Conservation (phyloP, 148 eudicot species). For the Arbutus unedo region DNA sequence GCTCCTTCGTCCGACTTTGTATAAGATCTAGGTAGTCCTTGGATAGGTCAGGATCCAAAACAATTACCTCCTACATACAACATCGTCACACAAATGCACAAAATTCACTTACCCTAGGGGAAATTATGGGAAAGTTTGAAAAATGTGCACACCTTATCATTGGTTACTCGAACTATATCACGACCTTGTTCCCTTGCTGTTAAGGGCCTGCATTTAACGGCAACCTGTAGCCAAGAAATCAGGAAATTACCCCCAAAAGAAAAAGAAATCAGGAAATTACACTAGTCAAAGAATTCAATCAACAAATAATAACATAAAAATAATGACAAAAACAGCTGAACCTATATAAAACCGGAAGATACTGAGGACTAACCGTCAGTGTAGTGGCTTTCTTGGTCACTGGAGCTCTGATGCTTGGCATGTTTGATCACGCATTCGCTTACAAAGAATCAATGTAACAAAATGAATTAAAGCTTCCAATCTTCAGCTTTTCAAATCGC, state of each 20-base stretch:
- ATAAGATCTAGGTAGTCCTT: conserved; percentile 69
- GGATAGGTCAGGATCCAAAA: conserved; percentile 77
- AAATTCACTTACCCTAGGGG: neutral
- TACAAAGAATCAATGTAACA: neutral
- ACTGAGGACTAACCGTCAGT: conserved; percentile 43
- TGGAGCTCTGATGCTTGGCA: conserved; percentile 80
- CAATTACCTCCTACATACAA: conserved; percentile 54
- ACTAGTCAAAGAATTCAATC: neutral
- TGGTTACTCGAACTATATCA: conserved; percentile 53
- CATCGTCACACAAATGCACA: conserved; percentile 1
- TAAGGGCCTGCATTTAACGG: conserved; percentile 71
- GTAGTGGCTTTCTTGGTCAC: conserved; percentile 62
- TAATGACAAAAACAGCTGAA: neutral
- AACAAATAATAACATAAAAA: neutral
- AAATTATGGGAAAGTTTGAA: neutral
- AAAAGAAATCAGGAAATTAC: conserved; percentile 16
- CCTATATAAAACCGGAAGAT: neutral
- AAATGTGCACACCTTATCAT: conserved; percentile 48
- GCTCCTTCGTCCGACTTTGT: conserved; percentile 69
- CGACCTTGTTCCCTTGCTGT: conserved; percentile 55
- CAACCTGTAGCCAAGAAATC: conserved; percentile 51
- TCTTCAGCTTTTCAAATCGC: neutral
- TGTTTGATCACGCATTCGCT: conserved; percentile 26
- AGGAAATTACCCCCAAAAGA: neutral
- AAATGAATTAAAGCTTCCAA: neutral